A percentile compares a stretch with the other conserved stretches of the same genome.
These are phyloP conservation scores for Alisma plantagoaquatica DNA, from an alignment of 106 monocot genomes.

Conservation along the genomic window DNA sequence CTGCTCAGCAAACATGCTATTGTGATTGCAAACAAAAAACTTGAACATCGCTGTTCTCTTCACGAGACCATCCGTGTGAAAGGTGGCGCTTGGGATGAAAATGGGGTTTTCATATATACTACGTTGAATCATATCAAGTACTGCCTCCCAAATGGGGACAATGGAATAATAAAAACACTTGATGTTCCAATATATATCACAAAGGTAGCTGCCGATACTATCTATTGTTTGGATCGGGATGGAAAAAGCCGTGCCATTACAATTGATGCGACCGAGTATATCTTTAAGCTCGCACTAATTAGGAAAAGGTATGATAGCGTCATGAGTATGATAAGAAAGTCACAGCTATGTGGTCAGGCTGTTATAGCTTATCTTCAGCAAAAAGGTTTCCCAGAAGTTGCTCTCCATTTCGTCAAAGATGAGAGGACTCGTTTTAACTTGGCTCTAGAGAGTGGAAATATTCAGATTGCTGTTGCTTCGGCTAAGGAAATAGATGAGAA, in stretches of 20 bases:
- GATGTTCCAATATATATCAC: slow-evolving; percentile 79
- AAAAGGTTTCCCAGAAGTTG: slow-evolving; percentile 87
- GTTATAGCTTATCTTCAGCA: slow-evolving; percentile 84
- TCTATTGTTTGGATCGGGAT: slow-evolving; percentile 79
- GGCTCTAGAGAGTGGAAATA: slow-evolving; percentile 84
- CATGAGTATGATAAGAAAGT: slow-evolving; percentile 78
- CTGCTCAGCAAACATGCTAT: slow-evolving; percentile 80
- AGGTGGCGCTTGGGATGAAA: slow-evolving; percentile 94
- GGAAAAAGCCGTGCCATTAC: slow-evolving; percentile 45
- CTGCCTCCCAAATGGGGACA: slow-evolving; percentile 84
- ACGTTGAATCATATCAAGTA: slow-evolving; percentile 89
- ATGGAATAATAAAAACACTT: slow-evolving; percentile 74
- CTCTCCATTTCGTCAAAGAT: slow-evolving; percentile 85
- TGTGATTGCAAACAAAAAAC: slow-evolving; percentile 70
- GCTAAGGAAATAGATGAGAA: slow-evolving; percentile 93
- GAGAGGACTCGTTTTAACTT: slow-evolving; percentile 81
- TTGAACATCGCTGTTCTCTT: slow-evolving; percentile 62
- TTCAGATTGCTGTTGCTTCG: slow-evolving; percentile 86
- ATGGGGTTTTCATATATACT: slow-evolving; percentile 84
- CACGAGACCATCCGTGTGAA: slow-evolving; percentile 91
- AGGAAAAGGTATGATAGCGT: slow-evolving; percentile 69
- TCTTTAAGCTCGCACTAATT: slow-evolving; percentile 78
- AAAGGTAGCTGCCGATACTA: slow-evolving; percentile 46
- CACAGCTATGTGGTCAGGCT: slow-evolving; percentile 82
- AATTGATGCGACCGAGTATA: slow-evolving; percentile 81